Evolutionary conservation across 176 grass and related monocot species (phyloP), one percentile per base, ranked within the genome.

Genomic region (Metroxylon sagu): DNA sequence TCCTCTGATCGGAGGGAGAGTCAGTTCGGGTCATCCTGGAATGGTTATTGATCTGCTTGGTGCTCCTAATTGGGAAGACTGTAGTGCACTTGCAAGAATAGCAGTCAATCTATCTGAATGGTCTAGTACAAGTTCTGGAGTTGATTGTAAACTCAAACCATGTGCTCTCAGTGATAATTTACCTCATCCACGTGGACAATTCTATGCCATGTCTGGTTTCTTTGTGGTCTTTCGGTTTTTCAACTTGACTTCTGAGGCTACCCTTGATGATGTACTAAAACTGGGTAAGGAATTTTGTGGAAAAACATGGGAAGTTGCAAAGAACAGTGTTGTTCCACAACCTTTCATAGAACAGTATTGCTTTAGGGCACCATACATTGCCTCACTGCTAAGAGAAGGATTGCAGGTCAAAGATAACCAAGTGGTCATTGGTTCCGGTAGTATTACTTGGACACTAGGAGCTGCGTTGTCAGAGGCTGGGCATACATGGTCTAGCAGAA

Each of bases 181-280:
- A 30, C 87, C 87, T 3, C 72, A 66, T 53, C 93, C 93, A 80
- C 81, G 65, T 50, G 93, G 93, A 3, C 73, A 91, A 25, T 91
- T 97, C 75, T 88, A 85, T 60, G 93, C 87, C 56, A 91, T 91
- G 68, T 90, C 91, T 69, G 91, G 91, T 52, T 96, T 96, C 73
- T 96, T 81, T 66, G 91, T 96, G 67, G 91, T 96, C 26, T 96
- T 96, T 39, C 82, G 77, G 48, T 90, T 96, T 90, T 96, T 96
- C 23, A 96, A 96, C 83, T 82, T 96, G 83, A 84, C 86, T 52
- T 70, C 77, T 50, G 80, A 87, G 14, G 76, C 86, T 21, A 84
- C 86, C 57, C 74, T 96, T 3, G 16, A 72, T 29, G 91, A 96
- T 75, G 86, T 96, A 68, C 71, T 87, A 53, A 78, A 77, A 67